Percentiles rank a stretch among this genome's conserved stretches.
Evolutionary conservation across 2,329 filamentous ascomycete genomes (phyloP).

Genomic region (Aspergillus transmontanensis): DNA sequence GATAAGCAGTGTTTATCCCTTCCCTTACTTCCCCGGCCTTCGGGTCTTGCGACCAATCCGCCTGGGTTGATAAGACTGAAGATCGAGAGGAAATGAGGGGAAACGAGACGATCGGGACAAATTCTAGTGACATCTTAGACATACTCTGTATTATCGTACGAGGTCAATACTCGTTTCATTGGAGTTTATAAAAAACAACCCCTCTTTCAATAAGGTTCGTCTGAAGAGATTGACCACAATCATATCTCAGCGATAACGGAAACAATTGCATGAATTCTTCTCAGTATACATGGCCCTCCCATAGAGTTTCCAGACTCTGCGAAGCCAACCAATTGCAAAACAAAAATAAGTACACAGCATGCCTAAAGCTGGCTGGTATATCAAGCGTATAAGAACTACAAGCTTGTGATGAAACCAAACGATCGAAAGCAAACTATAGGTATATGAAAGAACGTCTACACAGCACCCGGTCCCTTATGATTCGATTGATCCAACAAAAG

Average conservation of each 20-base stretch:
- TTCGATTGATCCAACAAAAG: constrained; percentile 73
- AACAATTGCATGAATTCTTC: neutral
- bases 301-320: constrained; percentile 12
- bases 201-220: too few relatives aligned
- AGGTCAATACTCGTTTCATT: too few relatives aligned
- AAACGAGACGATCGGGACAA: neutral
- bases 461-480: constrained; percentile 45
- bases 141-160: too few relatives aligned
- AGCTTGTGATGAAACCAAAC: constrained; percentile 6
- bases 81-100: neutral
- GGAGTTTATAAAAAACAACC: too few relatives aligned
- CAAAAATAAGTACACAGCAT: neutral
- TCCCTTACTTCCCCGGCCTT: neutral
- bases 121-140: neutral
- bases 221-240: neutral
- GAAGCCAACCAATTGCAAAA: constrained; percentile 4
- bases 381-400: constrained; percentile 3
- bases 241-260: neutral
- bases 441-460: constrained; percentile 28
- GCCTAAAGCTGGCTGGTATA: constrained; percentile 1
- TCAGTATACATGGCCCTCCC: neutral
- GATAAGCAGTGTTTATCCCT: neutral
- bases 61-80: neutral
- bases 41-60: neutral
- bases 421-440: constrained; percentile 13